Conservation (phyloP, 805 yeast genomes). For the Millerago galiae region DNA sequence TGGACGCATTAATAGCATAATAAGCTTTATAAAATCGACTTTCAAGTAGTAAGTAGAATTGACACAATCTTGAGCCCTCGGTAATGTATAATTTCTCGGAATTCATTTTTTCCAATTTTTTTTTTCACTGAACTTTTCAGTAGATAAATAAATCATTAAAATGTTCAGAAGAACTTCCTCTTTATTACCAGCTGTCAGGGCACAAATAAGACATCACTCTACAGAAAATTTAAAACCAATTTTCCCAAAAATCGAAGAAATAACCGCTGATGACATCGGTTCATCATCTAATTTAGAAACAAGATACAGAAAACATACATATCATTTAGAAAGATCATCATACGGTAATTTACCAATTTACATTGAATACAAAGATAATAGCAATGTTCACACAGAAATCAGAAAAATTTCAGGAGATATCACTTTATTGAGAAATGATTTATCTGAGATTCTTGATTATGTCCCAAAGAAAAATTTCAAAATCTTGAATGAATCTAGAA, state of each 20-base stretch:
- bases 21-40: background rate
- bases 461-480: constrained; percentile 41
- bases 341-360: constrained; percentile 80
- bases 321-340: constrained; percentile 40
- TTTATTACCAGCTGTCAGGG: background rate
- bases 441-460: constrained; percentile 43
- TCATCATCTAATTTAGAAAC: constrained; percentile 12
- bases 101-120: background rate
- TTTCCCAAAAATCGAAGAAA: constrained; percentile 26
- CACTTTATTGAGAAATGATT: constrained; percentile 57
- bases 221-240: constrained; percentile 4
- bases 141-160: background rate
- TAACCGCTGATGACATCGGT: constrained; percentile 26
- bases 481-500: constrained; percentile 44
- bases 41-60: background rate
- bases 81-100: background rate
- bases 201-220: constrained; percentile 12
- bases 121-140: background rate
- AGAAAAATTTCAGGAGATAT: constrained; percentile 67
- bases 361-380: constrained; percentile 56
- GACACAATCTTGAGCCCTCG: too few species aligned
- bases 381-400: constrained; percentile 62
- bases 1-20: constrained; percentile 65
- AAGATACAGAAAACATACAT: constrained; percentile 25
- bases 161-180: constrained; percentile 6